These are phyloP conservation scores for Solanum etuberosum DNA, from an alignment of 257 asterid species.

Conservation along the genomic window DNA sequence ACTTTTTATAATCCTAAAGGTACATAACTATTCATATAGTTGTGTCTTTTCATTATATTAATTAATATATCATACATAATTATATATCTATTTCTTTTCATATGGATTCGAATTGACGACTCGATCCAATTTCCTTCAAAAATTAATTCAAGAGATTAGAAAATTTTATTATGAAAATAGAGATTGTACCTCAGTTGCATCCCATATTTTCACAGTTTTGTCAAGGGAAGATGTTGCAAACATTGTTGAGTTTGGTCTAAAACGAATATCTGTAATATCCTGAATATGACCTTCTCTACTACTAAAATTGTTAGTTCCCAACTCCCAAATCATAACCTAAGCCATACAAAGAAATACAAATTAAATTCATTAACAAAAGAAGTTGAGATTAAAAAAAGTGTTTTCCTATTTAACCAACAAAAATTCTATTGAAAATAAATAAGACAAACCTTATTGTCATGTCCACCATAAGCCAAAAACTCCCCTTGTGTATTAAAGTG, in stretches of 20 bases:
- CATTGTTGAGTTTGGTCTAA: slow-evolving; percentile 19
- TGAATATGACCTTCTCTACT: slow-evolving; percentile 10
- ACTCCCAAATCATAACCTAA: slow-evolving; percentile 24
- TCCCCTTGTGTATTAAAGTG: slow-evolving; percentile 28
- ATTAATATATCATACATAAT: too few relatives aligned
- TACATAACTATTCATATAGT: too few relatives aligned
- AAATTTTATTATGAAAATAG: not conserved
- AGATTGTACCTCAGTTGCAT: slow-evolving; percentile 23
- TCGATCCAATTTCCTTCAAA: too few relatives aligned
- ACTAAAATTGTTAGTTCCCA: not conserved
- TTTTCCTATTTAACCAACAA: not conserved
- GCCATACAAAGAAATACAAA: not conserved
- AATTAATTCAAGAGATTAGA: not conserved
- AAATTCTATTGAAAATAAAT: not conserved
- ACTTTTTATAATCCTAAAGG: too few relatives aligned
- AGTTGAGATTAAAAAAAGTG: not conserved
- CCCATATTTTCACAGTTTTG: slow-evolving; percentile 27
- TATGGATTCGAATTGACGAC: too few relatives aligned
- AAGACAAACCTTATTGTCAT: slow-evolving; percentile 26
- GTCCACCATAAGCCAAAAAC: slow-evolving; percentile 39
- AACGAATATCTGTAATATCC: slow-evolving; percentile 28
- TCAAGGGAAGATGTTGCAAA: slow-evolving; percentile 42
- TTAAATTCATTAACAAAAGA: not conserved
- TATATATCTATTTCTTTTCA: too few relatives aligned
- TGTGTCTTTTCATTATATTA: too few relatives aligned